phyloP scores from a whole-genome alignment of 352 stramenopile genomes.

The Globisporangium irregulare region DNA sequence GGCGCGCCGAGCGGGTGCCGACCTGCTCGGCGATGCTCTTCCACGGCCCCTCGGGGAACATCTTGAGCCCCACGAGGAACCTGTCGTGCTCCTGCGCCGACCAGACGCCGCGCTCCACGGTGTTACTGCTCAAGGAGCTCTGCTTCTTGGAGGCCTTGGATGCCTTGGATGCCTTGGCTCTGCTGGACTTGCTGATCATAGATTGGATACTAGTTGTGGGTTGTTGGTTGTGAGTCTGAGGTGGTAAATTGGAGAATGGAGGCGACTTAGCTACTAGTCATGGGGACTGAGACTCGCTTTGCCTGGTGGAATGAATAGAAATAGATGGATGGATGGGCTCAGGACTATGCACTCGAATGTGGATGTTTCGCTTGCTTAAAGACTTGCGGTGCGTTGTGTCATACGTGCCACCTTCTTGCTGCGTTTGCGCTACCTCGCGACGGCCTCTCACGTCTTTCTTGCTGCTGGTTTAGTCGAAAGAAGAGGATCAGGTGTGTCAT shows the following conservation, averaged over 20 bases:
- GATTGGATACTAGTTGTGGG: not conserved
- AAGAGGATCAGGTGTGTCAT: not conserved
- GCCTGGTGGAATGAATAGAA: not conserved
- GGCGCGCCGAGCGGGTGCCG: constrained; percentile 15
- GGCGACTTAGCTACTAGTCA: not conserved
- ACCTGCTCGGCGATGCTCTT: constrained; percentile 18
- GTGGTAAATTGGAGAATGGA: not conserved
- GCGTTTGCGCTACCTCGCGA: not conserved
- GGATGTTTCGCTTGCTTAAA: not conserved
- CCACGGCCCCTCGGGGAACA: constrained; percentile 25
- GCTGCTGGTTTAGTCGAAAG: not conserved
- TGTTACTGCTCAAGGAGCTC: not conserved
- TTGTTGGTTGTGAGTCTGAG: not conserved
- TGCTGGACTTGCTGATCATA: not conserved
- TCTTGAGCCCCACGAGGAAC: constrained; percentile 28
- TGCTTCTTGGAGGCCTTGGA: not conserved
- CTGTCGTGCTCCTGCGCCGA: constrained; percentile 35
- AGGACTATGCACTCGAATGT: not conserved
- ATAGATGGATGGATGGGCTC: constrained; percentile 1
- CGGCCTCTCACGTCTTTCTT: not conserved
- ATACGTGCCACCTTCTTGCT: constrained; percentile 1
- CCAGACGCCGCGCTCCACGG: constrained; percentile 27
- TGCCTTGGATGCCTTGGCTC: not conserved
- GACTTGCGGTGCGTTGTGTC: constrained; percentile 3
- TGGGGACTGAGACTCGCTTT: not conserved